These are phyloP conservation scores for Phytophthora vignae DNA, from an alignment of 352 stramenopile genomes.

Conservation along the genomic window DNA sequence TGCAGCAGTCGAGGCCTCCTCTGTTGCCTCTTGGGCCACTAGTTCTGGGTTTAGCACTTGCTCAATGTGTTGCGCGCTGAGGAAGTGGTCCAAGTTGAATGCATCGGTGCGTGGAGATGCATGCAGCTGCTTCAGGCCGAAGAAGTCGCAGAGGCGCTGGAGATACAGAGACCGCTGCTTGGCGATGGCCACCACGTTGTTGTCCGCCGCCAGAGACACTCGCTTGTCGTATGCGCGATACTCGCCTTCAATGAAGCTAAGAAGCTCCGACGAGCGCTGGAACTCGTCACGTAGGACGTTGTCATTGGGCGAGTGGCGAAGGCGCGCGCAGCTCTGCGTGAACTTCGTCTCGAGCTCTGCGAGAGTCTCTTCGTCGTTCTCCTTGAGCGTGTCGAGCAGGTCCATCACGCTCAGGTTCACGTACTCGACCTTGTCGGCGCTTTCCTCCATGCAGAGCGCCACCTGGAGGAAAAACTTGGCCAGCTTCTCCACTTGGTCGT, in stretches of 20 bases:
- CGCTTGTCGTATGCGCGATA: conserved; percentile 81
- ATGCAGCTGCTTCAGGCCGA: conserved; percentile 45
- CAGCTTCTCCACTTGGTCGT: conserved; percentile 66
- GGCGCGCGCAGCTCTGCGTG: conserved; percentile 45
- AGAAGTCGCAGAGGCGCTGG: conserved; percentile 51
- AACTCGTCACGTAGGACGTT: conserved; percentile 69
- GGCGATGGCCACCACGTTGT: conserved; percentile 61
- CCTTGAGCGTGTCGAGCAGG: conserved; percentile 78
- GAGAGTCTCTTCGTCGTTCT: conserved; percentile 66
- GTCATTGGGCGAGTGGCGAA: conserved; percentile 82
- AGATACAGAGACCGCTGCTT: conserved; percentile 61
- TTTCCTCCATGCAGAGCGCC: conserved; percentile 64
- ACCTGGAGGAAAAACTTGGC: conserved; percentile 72
- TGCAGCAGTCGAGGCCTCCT: background rate
- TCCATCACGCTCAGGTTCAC: conserved; percentile 78
- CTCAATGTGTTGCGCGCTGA: conserved; percentile 64
- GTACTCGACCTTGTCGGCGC: conserved; percentile 60
- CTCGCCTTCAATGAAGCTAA: conserved; percentile 74
- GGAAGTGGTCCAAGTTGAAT: conserved; percentile 58
- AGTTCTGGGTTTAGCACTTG: conserved; percentile 33
- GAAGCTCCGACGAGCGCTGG: conserved; percentile 49
- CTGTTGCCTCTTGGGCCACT: background rate
- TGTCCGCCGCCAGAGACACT: conserved; percentile 47
- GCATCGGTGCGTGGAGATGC: conserved; percentile 5
- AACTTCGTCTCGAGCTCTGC: conserved; percentile 62